Evolutionary conservation across 306 rosid species (phyloP).

Genomic region (Echinosophora koreensis): DNA sequence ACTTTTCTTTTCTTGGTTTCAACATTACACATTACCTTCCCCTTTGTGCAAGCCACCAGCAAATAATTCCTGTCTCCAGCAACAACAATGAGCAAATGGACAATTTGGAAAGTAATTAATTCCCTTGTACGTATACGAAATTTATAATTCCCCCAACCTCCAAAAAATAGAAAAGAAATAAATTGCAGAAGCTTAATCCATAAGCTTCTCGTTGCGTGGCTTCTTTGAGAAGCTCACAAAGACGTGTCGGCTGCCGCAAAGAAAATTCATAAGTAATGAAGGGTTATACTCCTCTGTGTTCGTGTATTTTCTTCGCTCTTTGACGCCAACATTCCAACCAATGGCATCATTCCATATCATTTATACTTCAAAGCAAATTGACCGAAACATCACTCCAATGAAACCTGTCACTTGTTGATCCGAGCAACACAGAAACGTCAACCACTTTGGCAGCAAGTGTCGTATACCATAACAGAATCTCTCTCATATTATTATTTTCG

Average conservation of each 20-base stretch:
- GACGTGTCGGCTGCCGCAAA: slow-evolving; percentile 53
- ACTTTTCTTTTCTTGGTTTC: too few relatives aligned
- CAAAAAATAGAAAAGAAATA: background rate
- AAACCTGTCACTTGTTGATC: slow-evolving; percentile 32
- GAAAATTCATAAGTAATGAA: background rate
- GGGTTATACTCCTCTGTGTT: slow-evolving; percentile 14
- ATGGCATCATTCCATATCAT: background rate
- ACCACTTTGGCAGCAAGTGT: background rate
- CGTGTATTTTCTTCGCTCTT: background rate
- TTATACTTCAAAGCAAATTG: background rate
- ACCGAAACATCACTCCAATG: slow-evolving; percentile 29
- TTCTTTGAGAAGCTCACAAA: slow-evolving; percentile 57
- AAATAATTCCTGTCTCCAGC: too few relatives aligned
- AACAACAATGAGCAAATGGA: background rate
- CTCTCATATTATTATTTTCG: background rate
- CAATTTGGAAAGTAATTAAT: background rate
- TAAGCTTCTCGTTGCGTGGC: slow-evolving; percentile 72
- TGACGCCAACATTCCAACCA: slow-evolving; percentile 23
- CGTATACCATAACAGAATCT: background rate
- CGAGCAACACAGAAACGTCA: background rate
- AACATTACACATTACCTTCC: too few relatives aligned
- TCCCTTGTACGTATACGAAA: background rate
- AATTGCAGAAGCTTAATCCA: slow-evolving; percentile 54
- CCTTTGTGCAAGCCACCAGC: too few relatives aligned
- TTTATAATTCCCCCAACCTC: background rate